Base-by-base conservation (phyloP, 805 yeast genomes). In the Yamadazyma olivae region DNA sequence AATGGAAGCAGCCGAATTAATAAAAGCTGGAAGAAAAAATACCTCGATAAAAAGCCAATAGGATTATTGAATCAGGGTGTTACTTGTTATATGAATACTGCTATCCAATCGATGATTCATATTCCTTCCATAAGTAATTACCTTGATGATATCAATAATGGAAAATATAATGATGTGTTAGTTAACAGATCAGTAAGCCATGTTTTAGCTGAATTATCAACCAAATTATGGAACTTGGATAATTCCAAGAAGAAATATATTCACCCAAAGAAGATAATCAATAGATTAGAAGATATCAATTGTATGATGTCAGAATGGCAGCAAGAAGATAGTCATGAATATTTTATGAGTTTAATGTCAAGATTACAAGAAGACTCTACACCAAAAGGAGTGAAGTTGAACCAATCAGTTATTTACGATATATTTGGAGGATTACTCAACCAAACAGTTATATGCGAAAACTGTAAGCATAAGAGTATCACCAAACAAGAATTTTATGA, bases 301-400 rank as follows among this genome's bases (percentile, higher is more conserved):
- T 87, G 95, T 56, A 86, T 87, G 95, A 88, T 90, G 95, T 80
- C 89, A 30, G 93, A 82, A 57, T 90, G 96, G 96, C 90, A 88
- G 60, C 99, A 93, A 59, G 98, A 93, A 60, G 99, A 93, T 61
- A 84, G 96, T 0, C 99, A 93, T 61, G 99, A 93, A 61, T 93
- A 90, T 63, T 87, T 83, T 57, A 90, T 90, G 97, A 86, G 95
- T 9, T 67, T 90, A 42, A 74, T 90, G 72, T 78, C 91, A 6
- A 66, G 96, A 35, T 63, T 90, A 35, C 98, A 90, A 61, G 97
- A 90, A 54, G 97, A 90, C 55, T 75, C 87, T 9, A 88, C 93
- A 1, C 98, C 98, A 24, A 82, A 77, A 53, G 96, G 96, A n/a
- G 73, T 67, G 31, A 90, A 90, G 54, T 67, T 90, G 51, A 84